phyloP scores from a whole-genome alignment of 2,329 filamentous ascomycete genomes.

The Thelonectria blattea region DNA sequence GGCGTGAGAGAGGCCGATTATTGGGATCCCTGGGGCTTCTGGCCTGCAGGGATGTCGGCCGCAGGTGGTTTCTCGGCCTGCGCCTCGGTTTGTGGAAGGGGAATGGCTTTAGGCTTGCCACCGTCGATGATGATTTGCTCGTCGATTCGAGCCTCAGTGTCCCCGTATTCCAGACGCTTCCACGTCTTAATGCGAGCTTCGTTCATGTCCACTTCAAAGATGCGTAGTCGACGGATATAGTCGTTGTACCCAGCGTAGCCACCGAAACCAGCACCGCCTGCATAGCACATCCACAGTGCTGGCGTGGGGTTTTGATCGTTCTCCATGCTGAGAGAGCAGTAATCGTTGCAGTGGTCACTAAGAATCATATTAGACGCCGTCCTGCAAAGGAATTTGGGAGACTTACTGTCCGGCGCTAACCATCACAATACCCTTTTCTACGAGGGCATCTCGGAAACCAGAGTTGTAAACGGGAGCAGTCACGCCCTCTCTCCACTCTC shows the following conservation, averaged over 20 bases:
- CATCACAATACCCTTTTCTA: conserved; percentile 83
- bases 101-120: conserved; percentile 50
- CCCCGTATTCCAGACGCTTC: conserved; percentile 80
- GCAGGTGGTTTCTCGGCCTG: not conserved
- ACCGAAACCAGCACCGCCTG: conserved; percentile 87
- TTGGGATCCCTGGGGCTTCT: not conserved
- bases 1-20: not conserved
- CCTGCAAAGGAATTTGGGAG: not conserved
- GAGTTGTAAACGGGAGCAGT: conserved; percentile 91
- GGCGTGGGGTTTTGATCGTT: conserved; percentile 59
- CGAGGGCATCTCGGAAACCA: conserved; percentile 88
- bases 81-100: conserved; percentile 2
- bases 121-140: conserved; percentile 71
- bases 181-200: conserved; percentile 88
- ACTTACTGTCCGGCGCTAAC: conserved; percentile 90
- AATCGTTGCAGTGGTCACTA: conserved; percentile 95
- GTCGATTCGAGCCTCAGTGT: conserved; percentile 60
- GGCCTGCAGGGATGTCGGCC: not conserved
- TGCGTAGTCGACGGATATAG: conserved; percentile 80
- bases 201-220: conserved; percentile 95
- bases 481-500: conserved; percentile 80
- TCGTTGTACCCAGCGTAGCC: conserved; percentile 92
- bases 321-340: conserved; percentile 74
- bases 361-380: conserved; percentile 28
- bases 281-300: conserved; percentile 97